Base-by-base conservation (phyloP, 2,329 filamentous ascomycete genomes). In the Xylogone sp. region DNA sequence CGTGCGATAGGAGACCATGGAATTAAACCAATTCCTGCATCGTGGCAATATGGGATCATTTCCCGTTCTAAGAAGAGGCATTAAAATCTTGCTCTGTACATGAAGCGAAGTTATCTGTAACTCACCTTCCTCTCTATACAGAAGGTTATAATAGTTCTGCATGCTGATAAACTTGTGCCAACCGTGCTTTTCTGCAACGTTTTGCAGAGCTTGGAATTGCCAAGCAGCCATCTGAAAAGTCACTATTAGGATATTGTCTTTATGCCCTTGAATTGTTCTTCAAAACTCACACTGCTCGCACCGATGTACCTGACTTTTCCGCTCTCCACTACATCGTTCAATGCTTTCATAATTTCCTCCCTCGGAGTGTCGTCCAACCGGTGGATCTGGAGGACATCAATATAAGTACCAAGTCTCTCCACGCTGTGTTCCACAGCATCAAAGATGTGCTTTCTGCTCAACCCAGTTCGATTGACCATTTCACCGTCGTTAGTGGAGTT, bases 361-460 rank as follows among this genome's bases (percentile, higher is more conserved):
- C 68, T 63, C 0, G 74, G 71, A 5, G 70, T 73, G 1, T 67
- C 66, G 53, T 81, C 78, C 2, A 83, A 71, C 2, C 82, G 74
- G 59, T 86, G 83, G 45, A 86, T 79, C 62, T 86, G 82, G 3
- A 86, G 70, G 1, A 84, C 74, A 59, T 85, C 79, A 65, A 50
- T 48, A 50, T 53, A 59, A 1, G 75, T 27, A 27, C 24, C 10
- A 27, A 27, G 24, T 10, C 10, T 6, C 24, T 27, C 79, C 1
- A 81, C 68, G 54, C 76, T 81, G 46, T 69, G 73, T 43, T 86
- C 76, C 2, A 87, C 83, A 0, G 82, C 80, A 53, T 82, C 76
- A 57, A 87, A 79, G 57, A 87, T 82, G 53, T 82, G 78, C 60
- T 81, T 83, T 42, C 84, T 70, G 24, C 75, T 79, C 13, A 87